Evolutionary conservation across 2,329 filamentous ascomycete species (phyloP), one percentile per base, ranked within the genome.

Genomic region (Zymoseptoria ardabiliae): DNA sequence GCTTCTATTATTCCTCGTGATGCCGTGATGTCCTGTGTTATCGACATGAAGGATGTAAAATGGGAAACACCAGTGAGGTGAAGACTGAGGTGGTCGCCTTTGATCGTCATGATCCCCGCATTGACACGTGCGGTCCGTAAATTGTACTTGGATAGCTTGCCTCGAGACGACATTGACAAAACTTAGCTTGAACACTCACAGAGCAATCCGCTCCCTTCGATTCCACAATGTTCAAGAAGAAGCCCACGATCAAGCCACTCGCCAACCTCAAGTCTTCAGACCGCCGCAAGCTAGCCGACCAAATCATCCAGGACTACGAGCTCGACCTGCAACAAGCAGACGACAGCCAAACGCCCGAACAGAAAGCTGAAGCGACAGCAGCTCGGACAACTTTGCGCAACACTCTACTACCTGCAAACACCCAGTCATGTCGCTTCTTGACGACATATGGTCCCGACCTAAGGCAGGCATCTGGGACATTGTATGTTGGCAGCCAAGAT

Each of bases 221-320:
- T 9, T 20, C 23, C 54, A 59, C 21, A 11, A 74, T 74, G 72
- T 74, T 74, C 67, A 74, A 73, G 60, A 74, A 74, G 67, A 74
- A 73, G 61, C 71, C 71, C 2, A 66, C 62, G 79, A 82, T 89
- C 76, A 89, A 88, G 75, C 83, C 85, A 19, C 76, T 86, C 11
- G 79, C 85, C 3, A 84, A 86, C 49, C 74, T 89, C 56, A 82
- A 86, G 57, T 87, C 85, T 4, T 88, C 85, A 2, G 86, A 88
- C 67, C 81, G 86, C 60, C 79, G 86, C 60, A 85, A 83, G 66
- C 82, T 85, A 41, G 85, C 85, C 54, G 85, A 88, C 67, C 80
- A 85, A 65, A 86, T 89, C 66, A 87, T 88, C 68, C 72, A 78
- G 63, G 82, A 85, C 66, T 86, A 85, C 68, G 54, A 65, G 28